These are phyloP conservation scores for Pseudognaphalium luteoalbum DNA, from an alignment of 129 eudicot genomes.

Conservation along the genomic window DNA sequence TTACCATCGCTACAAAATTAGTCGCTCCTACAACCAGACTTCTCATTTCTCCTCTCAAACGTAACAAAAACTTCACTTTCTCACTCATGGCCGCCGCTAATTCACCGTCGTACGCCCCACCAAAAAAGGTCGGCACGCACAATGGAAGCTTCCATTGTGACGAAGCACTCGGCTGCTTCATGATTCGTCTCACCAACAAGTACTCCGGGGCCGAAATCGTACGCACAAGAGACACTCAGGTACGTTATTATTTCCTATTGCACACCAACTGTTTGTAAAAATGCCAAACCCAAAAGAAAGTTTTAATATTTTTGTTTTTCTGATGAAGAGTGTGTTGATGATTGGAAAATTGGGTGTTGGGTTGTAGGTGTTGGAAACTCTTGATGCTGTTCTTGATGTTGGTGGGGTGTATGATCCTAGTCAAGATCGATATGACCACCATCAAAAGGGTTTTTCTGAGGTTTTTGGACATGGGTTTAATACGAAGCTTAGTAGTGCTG, in stretches of 20 bases:
- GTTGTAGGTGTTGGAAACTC: constrained; percentile 63
- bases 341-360: background rate
- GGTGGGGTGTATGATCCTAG: constrained; percentile 86
- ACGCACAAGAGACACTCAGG: constrained; percentile 76
- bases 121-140: constrained; percentile 73
- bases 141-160: constrained; percentile 91
- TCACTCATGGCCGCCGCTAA: constrained; percentile 39
- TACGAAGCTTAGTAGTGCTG: constrained; percentile 91
- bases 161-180: constrained; percentile 91
- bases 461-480: constrained; percentile 79
- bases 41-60: background rate
- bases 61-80: constrained; percentile 12
- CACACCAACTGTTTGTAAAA: constrained; percentile 37
- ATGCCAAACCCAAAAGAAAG: constrained; percentile 13
- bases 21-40: constrained; percentile 17
- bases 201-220: constrained; percentile 62
- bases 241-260: background rate
- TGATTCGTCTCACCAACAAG: constrained; percentile 74
- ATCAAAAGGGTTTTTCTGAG: constrained; percentile 83
- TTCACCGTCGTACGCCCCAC: constrained; percentile 22
- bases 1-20: constrained; percentile 32
- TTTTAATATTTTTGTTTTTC: background rate
- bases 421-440: constrained; percentile 78
- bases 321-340: background rate
- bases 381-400: constrained; percentile 86